Base-by-base conservation (phyloP, 805 yeast genomes). In the Sugiyamaella floridensis region DNA sequence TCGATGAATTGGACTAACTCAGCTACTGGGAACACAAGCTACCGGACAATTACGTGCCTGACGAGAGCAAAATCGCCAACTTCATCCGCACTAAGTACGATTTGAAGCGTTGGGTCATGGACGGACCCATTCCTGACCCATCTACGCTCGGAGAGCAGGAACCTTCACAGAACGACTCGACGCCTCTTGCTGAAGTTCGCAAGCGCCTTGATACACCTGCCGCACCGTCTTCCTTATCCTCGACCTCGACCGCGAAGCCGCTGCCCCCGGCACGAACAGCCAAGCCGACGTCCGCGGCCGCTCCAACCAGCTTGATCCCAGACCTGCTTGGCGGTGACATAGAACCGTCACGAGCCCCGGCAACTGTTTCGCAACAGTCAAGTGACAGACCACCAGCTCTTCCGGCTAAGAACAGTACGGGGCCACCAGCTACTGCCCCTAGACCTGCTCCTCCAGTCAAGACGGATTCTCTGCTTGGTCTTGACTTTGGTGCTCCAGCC, bases 51-150 rank as follows among this genome's bases (percentile, higher is more conserved):
- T 84, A 90, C 66, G 74, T 80, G 20, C 97, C 97, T 9, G 89
- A 89, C 66, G 88, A 83, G 60, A 72, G 85, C 61, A 89, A 89
- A 69, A 80, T 93, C 61, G 95, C 85, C 59, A 89, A 85, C 67
- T 93, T 89, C 68, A 89, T 93, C 52, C 78, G 93, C 61, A 89
- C 96, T 10, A 93, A 93, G 68, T 93, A 93, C 67, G 97, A 89
- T 60, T 66, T 85, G 71, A 88, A 84, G 69, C 86, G 90, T 63
- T 93, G 99, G 99, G 82, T 78, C 1, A 70, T 75, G 9, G 72
- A 82, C n/a, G 60, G 61, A 15, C 64, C 66, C 10, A 66, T 82
- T 15, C 89, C 90, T 1, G 82, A 83, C 60, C 89, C 92, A 2
- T 64, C 72, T 55, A 60, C 76, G 4, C 61, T 76, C 28, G 57